Evolutionary conservation across 225 moss, liverwort and hornwort genomes (phyloP), one percentile per base, ranked within the genome.

Genomic region (Marchantia polymorpha): DNA sequence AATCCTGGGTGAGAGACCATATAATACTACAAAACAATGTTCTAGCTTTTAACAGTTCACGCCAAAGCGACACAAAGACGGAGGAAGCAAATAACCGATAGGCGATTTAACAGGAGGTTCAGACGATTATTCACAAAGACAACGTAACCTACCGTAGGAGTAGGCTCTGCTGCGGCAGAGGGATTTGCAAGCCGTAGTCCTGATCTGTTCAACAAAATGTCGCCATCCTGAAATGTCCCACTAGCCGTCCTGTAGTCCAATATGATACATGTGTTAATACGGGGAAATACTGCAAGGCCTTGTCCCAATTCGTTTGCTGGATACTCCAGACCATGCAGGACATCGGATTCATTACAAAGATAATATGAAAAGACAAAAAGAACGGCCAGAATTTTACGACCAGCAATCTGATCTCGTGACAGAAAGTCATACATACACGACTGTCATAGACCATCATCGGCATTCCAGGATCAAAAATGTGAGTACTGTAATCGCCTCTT

Each of bases 171-270:
- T 46, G 89, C 79, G 25, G 85, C 81, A 39, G 85, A 84, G 23
- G 77, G 49, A 47, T 61, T 79, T 47, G 69, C 31, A 22, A 79
- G 22, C 59, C 91, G 89, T 48, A 93, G 80, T 19, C 93, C 93
- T 47, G 89, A 73, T 48, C 84, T 80, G 69, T 91, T 86, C 64
- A 93, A 73, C 52, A 82, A 74, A 77, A 93, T 89, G 47, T 90
- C 93, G 30, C 87, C 93, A 83, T 90, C 91, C 79, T 90, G 88
- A 80, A 93, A 93, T 16, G 91, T 91, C 69, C 93, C 93, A 78
- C 91, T 91, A 11, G 90, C 90, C 75, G 91, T 91, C 82, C 91
- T 90, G 86, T 82, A 78, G 64, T 70, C 16, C 50, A 69, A 75
- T 54, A 17, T 56, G 58, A 52, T 1, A 73, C 27, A 14, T 31